A percentile compares a stretch with the other conserved stretches of the same genome.
Evolutionary conservation across 805 yeast genomes (phyloP).

Genomic region (Teunomyces aglyptinius): DNA sequence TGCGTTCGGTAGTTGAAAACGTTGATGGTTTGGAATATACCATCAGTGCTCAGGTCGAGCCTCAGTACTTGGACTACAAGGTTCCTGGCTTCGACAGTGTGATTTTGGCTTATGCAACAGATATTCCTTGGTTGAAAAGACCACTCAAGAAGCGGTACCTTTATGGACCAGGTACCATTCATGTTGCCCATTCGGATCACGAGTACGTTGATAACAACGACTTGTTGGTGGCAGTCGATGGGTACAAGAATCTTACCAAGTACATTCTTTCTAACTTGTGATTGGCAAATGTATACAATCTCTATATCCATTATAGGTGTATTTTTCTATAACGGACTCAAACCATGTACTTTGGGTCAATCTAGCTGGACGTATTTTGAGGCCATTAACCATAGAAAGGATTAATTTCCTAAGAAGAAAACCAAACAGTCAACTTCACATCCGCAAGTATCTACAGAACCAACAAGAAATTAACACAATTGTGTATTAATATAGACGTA

Average conservation of each 20-base stretch:
- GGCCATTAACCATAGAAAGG: slow-evolving; percentile 7
- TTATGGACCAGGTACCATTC: slow-evolving; percentile 67
- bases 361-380: slow-evolving; percentile 30
- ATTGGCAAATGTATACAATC: slow-evolving; percentile 37
- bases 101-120: slow-evolving; percentile 50
- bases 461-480: background rate
- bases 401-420: slow-evolving; percentile 3
- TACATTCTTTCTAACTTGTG: slow-evolving; percentile 12
- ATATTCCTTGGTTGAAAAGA: slow-evolving; percentile 27
- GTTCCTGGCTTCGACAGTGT: slow-evolving; percentile 64
- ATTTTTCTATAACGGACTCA: slow-evolving; percentile 38
- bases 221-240: slow-evolving; percentile 49
- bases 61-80: slow-evolving; percentile 51
- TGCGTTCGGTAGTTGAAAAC: slow-evolving; percentile 33
- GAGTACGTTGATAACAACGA: slow-evolving; percentile 52
- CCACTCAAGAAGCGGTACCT: slow-evolving; percentile 41
- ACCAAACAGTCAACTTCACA: slow-evolving; percentile 7
- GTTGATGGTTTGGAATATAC: slow-evolving; percentile 21
- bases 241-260: slow-evolving; percentile 45
- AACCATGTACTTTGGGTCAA: slow-evolving; percentile 38
- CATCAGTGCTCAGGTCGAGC: slow-evolving; percentile 25
- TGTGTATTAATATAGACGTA: background rate
- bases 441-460: slow-evolving; percentile 12
- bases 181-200: slow-evolving; percentile 57
- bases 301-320: slow-evolving; percentile 43